Conservation (phyloP, 441 rosid genomes). For the Populus hybrid region DNA sequence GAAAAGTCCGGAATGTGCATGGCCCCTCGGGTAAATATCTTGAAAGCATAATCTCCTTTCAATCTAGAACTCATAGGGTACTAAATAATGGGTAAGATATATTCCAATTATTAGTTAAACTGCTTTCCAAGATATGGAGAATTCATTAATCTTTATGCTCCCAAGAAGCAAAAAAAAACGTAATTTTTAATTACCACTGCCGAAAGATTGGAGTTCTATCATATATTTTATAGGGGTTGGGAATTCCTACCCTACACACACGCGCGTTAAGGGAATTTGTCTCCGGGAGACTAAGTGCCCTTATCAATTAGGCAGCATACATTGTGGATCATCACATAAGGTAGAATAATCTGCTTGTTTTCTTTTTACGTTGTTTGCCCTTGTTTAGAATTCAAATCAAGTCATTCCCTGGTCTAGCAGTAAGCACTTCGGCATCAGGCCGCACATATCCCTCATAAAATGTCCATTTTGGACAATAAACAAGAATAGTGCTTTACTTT, state of each 20-base stretch:
- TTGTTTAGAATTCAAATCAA: too few species aligned
- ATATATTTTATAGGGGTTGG: not conserved
- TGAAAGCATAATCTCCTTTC: constrained; percentile 8
- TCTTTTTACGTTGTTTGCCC: not conserved
- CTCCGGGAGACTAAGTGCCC: not conserved
- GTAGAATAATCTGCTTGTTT: not conserved
- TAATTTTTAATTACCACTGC: not conserved
- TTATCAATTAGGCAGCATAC: constrained; percentile 6
- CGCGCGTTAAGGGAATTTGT: constrained; percentile 6
- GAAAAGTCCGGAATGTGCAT: constrained; percentile 3
- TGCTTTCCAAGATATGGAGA: not conserved
- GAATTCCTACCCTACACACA: not conserved
- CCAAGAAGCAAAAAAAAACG: not conserved
- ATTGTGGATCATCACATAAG: not conserved
- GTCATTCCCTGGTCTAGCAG: too few species aligned
- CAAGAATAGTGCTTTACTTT: too few species aligned
- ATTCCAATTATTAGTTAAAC: not conserved
- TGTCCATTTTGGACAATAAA: too few species aligned
- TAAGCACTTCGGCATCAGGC: too few species aligned
- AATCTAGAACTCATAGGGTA: not conserved
- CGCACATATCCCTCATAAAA: not conserved
- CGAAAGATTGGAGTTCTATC: not conserved
- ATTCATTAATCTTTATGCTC: not conserved
- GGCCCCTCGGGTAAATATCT: constrained; percentile 35
- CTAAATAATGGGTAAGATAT: not conserved